Conservation (phyloP, 371 early-diverging fungal genomes). For the Lichtheimia hyalospora region DNA sequence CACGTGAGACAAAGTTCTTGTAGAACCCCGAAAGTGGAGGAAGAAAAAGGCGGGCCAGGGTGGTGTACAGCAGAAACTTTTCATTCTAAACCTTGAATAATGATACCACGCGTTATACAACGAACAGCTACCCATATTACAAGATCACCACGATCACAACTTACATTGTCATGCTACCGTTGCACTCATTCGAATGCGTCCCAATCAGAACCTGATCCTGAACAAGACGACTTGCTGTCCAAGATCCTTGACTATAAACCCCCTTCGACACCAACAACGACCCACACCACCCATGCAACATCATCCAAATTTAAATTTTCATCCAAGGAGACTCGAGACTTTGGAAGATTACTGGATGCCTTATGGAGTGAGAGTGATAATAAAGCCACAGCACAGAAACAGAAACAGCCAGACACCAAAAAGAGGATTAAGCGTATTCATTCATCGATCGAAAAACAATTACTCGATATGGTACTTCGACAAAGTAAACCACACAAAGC, state of each 20-base stretch:
- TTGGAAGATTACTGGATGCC: not conserved
- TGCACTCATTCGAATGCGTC: not conserved
- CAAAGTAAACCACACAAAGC: slow-evolving; percentile 15
- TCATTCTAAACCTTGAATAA: not conserved
- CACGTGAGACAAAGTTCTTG: no score
- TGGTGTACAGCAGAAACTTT: no score
- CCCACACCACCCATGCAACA: not conserved
- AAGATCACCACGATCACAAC: not conserved
- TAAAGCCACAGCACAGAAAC: not conserved
- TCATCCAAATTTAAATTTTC: not conserved
- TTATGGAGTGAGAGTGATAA: not conserved
- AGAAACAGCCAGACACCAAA: not conserved
- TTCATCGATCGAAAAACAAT: slow-evolving; percentile 26
- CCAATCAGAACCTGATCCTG: not conserved
- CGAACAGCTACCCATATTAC: not conserved
- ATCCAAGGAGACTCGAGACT: not conserved
- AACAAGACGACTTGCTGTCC: slow-evolving; percentile 2
- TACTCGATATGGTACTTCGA: slow-evolving; percentile 21
- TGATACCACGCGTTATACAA: not conserved
- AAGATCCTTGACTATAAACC: not conserved
- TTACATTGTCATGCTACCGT: not conserved
- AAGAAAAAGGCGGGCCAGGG: no score
- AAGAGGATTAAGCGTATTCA: slow-evolving; percentile 7
- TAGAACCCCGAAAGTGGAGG: no score
- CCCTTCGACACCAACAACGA: not conserved